Percentiles rank a stretch among this genome's conserved stretches.
Evolutionary conservation across 1,284 basidiomycete genomes (phyloP).

Genomic region (Prillingera fragicola): DNA sequence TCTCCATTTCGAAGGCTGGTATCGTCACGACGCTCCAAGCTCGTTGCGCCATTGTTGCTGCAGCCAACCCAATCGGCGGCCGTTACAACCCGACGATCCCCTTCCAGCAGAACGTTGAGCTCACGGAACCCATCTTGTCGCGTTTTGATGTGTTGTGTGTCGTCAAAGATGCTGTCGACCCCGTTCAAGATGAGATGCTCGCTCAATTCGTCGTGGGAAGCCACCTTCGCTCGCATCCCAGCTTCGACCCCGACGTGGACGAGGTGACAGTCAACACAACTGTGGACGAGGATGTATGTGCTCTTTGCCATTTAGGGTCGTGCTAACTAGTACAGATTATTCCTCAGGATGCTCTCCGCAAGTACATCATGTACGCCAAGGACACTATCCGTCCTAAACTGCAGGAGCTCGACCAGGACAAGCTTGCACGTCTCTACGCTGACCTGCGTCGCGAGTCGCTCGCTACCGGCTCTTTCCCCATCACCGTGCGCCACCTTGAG

Average conservation of each 20-base stretch:
- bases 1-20: conserved; percentile 97
- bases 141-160: conserved; percentile 98
- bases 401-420: conserved; percentile 92
- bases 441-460: conserved; percentile 93
- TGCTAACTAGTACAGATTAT: conserved; percentile 62
- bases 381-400: conserved; percentile 89
- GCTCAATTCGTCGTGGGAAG: conserved; percentile 96
- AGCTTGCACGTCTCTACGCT: conserved; percentile 88
- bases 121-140: conserved; percentile 98
- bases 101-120: conserved; percentile 96
- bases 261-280: conserved; percentile 79
- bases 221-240: conserved; percentile 88
- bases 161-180: conserved; percentile 95
- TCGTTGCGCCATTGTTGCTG: conserved; percentile 93
- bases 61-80: conserved; percentile 94
- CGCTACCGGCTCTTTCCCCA: conserved; percentile 94
- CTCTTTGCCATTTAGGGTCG: conserved; percentile 2
- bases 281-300: conserved; percentile 82
- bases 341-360: conserved; percentile 91
- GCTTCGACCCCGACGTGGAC: conserved; percentile 78
- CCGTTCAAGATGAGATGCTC: conserved; percentile 91
- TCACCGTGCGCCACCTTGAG: conserved; percentile 95
- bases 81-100: conserved; percentile 96
- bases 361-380: conserved; percentile 98
- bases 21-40: conserved; percentile 97